Evolutionary conservation across 2,329 filamentous ascomycete species (phyloP), one percentile per base, ranked within the genome.

Genomic region (Xylariomycetidae sp.): DNA sequence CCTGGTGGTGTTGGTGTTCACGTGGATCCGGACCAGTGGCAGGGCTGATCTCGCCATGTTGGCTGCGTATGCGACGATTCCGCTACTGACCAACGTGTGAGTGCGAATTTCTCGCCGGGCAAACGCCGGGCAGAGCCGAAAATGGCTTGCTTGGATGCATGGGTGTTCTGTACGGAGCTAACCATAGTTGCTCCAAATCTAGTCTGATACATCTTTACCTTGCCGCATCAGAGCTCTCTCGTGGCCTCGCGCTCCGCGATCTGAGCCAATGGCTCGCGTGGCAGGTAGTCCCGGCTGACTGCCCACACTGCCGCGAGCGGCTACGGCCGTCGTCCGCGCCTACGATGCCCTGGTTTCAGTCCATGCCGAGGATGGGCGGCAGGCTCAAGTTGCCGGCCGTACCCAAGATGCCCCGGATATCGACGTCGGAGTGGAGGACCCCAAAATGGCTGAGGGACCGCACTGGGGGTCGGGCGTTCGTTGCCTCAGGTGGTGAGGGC

Each of bases 11-110:
- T 38, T 68, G 31, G 58, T 65, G 15, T 61, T 63, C 22, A 65
- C 62, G 1, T 67, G 63, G 62, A 56, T 58, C 25, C 40, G 43
- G 20, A 48, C 48, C 12, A 39, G 46, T 6, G 30, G 37, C 9
- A 48, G 50, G 17, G 46, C 56, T 3, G 50, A 56, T 33, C 39
- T 63, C 30, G 58, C 53, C 25, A 64, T 65, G 62, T 51, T 67
- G 19, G 62, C 61, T 23, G 58, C 63, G 10, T 67, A 67, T 41
- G 56, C 57, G 9, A 67, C 64, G 3, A 55, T 67, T 13, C 64
- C 63, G 23, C 49, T 67, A 27, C 42, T 67, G 17, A 36, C 58
- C 20, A 65, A 59, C 42, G 64, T 66, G 64, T 66, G 50, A 42
- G 59, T n/a, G n/a, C n/a, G n/a, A n/a, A n/a, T n/a, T n/a, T n/a